Conservation (phyloP, 352 stramenopile species). For the Phytophthora syringae region DNA sequence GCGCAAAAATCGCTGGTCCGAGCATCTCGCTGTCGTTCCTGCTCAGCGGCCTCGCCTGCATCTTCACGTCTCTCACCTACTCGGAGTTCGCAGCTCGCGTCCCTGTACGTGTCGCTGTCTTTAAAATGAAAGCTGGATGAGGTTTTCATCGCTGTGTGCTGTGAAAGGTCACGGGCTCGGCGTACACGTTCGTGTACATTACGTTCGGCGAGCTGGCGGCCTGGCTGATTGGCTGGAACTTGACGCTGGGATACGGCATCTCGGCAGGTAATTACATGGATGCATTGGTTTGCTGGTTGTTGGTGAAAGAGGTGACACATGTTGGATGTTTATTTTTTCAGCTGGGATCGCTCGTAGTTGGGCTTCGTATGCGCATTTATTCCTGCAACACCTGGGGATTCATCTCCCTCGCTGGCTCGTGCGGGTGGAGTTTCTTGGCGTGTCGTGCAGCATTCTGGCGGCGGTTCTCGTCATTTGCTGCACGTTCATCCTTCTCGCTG, state of each 20-base stretch:
- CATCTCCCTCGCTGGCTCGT: constrained; percentile 73
- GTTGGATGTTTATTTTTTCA: constrained; percentile 28
- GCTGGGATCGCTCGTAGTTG: constrained; percentile 92
- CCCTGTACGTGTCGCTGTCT: constrained; percentile 51
- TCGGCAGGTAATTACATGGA: constrained; percentile 66
- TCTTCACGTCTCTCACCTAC: constrained; percentile 93
- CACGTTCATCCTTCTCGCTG: constrained; percentile 86
- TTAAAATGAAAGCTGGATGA: neutral
- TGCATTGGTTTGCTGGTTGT: neutral
- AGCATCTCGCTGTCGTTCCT: constrained; percentile 93
- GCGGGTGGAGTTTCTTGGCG: constrained; percentile 51
- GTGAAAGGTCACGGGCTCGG: constrained; percentile 82
- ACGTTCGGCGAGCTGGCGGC: constrained; percentile 88
- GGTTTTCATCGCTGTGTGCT: constrained; percentile 16
- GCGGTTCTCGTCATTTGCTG: constrained; percentile 81
- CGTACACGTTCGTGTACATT: constrained; percentile 92
- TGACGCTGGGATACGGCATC: constrained; percentile 94
- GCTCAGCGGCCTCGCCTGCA: constrained; percentile 86
- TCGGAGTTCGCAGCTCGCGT: constrained; percentile 90
- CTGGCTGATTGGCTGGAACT: constrained; percentile 93
- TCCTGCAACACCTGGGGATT: constrained; percentile 78
- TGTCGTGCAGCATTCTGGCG: constrained; percentile 83
- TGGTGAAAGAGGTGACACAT: neutral
- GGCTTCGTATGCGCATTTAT: constrained; percentile 87
- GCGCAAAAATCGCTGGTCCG: constrained; percentile 84